Conservation (phyloP, 2,329 filamentous ascomycete genomes). For the Colletotrichum camelliae region DNA sequence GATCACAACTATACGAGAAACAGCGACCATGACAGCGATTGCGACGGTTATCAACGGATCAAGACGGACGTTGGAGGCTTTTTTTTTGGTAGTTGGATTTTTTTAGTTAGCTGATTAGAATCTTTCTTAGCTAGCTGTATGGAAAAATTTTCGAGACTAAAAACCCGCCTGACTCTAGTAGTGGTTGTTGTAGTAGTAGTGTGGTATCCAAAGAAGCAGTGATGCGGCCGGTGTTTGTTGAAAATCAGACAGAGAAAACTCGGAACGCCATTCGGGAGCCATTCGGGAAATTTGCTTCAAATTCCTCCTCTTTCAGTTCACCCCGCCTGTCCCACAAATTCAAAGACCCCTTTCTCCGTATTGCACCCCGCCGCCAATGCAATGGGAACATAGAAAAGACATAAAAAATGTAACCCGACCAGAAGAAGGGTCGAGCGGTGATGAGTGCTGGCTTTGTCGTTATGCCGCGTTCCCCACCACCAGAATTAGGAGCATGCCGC, state of each 20-base stretch:
- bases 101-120: not conserved
- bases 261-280: conserved; percentile 2
- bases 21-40: not conserved
- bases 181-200: not conserved
- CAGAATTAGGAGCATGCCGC: conserved; percentile 48
- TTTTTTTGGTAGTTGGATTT: not conserved
- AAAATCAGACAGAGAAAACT: not conserved
- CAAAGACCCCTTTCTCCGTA: not conserved
- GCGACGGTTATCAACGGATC: not conserved
- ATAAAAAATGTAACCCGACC: not conserved
- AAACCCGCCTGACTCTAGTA: not conserved
- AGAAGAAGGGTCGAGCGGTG: not conserved
- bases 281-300: not conserved
- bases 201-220: conserved; percentile 2
- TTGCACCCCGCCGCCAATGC: not conserved
- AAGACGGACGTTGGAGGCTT: not conserved
- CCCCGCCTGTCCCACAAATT: conserved; percentile 3
- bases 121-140: not conserved
- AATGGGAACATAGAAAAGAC: not conserved
- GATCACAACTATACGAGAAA: not conserved
- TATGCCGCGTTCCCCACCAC: conserved; percentile 44
- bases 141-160: not conserved
- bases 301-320: not conserved
- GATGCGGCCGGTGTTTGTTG: conserved; percentile 2
- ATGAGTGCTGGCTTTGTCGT: not conserved